Evolutionary conservation across 192 early-diverging fungal species (phyloP), one percentile per base, ranked within the genome.

Genomic region (Linnemannia zychae): DNA sequence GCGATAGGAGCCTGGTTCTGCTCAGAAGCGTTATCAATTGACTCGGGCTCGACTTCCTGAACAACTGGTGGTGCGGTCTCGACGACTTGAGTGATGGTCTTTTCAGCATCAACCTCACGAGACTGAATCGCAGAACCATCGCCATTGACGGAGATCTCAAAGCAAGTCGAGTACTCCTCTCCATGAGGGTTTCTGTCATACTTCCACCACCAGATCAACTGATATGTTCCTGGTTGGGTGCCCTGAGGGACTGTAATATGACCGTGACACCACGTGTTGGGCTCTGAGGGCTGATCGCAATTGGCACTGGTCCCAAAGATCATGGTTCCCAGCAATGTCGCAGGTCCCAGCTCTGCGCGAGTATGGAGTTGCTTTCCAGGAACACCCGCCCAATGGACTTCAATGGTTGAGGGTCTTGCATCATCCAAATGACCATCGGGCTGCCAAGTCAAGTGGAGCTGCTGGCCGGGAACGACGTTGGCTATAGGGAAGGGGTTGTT

Each of bases 91-190:
- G 52, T 57, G 12, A n/a, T n/a, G n/a, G n/a, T 20, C 52, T 57
- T 34, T 17, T 37, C 36, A n/a, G 48, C 44, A 17, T 52, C 24
- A 22, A 73, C 20, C 11, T 46, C 72, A 36, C 79, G 47, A 13
- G 44, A 34, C 24, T 50, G 68, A 11, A 71, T 71, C 0, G 7
- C 33, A 28, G 18, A 17, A 20, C 57, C 74, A 48, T 71, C 38
- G 15, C 74, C 65, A 47, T 40, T 33, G 37, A 85, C 82, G 34
- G 66, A 46, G 36, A 87, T 69, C 31, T 87, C 84, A 72, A 87
- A 87, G 36, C 80, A 87, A 7, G 86, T 87, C 6, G 86, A 87
- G 67, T 87, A 87, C 46, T 87, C 86, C 22, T 87, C 86, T 0
- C 86, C 86, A 16, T 57, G 13, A 7, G 80, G 80, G 65, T 82